These are phyloP conservation scores for Talaromyces amestolkiae DNA, from an alignment of 2,329 filamentous ascomycete genomes.

Conservation along the genomic window DNA sequence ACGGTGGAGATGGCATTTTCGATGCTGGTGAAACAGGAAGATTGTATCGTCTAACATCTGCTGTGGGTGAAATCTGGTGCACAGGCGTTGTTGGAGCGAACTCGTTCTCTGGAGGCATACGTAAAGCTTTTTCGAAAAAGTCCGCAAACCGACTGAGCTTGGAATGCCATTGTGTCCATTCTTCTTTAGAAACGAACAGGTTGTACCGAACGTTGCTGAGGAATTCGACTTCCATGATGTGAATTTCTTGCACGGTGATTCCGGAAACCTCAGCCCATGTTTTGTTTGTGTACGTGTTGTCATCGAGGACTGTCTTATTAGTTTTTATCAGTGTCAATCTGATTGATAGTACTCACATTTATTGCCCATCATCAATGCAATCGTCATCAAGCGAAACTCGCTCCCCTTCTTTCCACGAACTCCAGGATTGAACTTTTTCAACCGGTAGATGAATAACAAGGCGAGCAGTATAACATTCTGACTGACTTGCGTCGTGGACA, in stretches of 20 bases:
- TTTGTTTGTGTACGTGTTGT: slow-evolving; percentile 99
- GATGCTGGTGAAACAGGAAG: slow-evolving; percentile 32
- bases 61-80: slow-evolving; percentile 36
- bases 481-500: slow-evolving; percentile 92
- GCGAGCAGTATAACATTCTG: slow-evolving; percentile 92
- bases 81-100: slow-evolving; percentile 30
- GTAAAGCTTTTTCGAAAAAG: slow-evolving; percentile 72
- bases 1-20: slow-evolving; percentile 43
- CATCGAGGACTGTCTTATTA: slow-evolving; percentile 70
- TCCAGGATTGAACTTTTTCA: slow-evolving; percentile 84
- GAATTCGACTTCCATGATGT: slow-evolving; percentile 99
- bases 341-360: slow-evolving; percentile 64
- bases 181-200: slow-evolving; percentile 75
- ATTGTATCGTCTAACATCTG: slow-evolving; percentile 29
- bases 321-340: slow-evolving; percentile 11
- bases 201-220: slow-evolving; percentile 97
- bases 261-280: slow-evolving; percentile 98
- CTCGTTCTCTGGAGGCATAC: slow-evolving; percentile 42
- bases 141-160: slow-evolving; percentile 79
- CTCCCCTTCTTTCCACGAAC: slow-evolving; percentile 91
- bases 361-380: slow-evolving; percentile 95
- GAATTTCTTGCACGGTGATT: slow-evolving; percentile 90
- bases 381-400: slow-evolving; percentile 87
- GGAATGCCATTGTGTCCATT: slow-evolving; percentile 85
- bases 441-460: slow-evolving; percentile 84